Evolutionary conservation across 1,139 yeast species (phyloP), one percentile per base, ranked within the genome.

Genomic region (Yarrowia galli): DNA sequence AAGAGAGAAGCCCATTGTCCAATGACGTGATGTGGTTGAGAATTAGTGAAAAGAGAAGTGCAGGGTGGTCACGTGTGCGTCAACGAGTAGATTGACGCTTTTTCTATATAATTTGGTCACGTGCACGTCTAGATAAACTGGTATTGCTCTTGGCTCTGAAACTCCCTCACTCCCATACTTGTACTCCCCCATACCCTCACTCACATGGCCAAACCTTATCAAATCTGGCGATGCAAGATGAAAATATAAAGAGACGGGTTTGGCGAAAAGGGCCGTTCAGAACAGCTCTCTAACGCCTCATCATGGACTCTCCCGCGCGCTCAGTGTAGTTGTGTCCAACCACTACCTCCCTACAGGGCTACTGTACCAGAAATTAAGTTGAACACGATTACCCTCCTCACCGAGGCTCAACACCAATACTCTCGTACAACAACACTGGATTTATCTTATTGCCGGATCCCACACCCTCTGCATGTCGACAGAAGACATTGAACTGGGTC

Each of bases 401-500:
- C 49, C 64, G 42, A 56, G 38, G 25, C 18, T n/a, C 46, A 40
- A 56, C 63, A 28, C n/a, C n/a, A n/a, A n/a, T n/a, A n/a, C n/a
- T n/a, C n/a, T n/a, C n/a, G n/a, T n/a, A n/a, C n/a, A n/a, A n/a
- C n/a, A n/a, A n/a, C n/a, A n/a, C n/a, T n/a, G n/a, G n/a, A n/a
- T n/a, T n/a, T n/a, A n/a, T n/a, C n/a, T n/a, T n/a, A n/a, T n/a
- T n/a, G n/a, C n/a, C n/a, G n/a, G n/a, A n/a, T n/a, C n/a, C n/a
- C n/a, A n/a, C n/a, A n/a, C n/a, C 42, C 13, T 43, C 32, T 58
- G 51, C 64, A 58, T 58, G 64, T 42, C 48, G 16, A 32, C 43
- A 25, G 66, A 61, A 43, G 66, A 61, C 56, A 46, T 61, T 12
- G 66, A 61, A 48, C 56, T 61, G 43, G 66, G 66, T 16, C 54